A percentile compares a stretch with the other conserved stretches of the same genome.
These are phyloP conservation scores for Solanum aculeatissimum DNA, from an alignment of 305 asterid genomes.

Conservation along the genomic window DNA sequence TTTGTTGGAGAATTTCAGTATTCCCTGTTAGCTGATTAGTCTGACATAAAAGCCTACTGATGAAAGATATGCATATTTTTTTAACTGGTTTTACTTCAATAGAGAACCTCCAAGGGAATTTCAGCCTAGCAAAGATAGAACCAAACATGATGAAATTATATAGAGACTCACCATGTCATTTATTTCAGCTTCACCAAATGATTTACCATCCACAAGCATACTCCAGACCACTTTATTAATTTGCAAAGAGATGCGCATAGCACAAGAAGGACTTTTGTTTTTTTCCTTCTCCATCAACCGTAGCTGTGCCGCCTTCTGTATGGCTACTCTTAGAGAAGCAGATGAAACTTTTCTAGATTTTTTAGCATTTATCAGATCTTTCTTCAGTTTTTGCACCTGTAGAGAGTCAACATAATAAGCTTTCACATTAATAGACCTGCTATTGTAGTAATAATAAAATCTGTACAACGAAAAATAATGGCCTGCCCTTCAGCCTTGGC, in stretches of 20 bases:
- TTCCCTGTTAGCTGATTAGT: neutral
- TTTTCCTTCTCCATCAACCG: conserved; percentile 92
- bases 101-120: neutral
- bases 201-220: conserved; percentile 95
- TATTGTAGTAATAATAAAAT: neutral
- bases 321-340: conserved; percentile 71
- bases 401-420: neutral
- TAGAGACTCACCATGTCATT: conserved; percentile 77
- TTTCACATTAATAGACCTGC: neutral
- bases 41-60: neutral
- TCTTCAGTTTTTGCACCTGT: conserved; percentile 84
- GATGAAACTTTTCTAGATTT: conserved; percentile 81
- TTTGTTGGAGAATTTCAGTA: neutral
- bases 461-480: neutral
- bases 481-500: neutral
- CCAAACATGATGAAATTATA: neutral
- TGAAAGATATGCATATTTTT: neutral
- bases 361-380: conserved; percentile 71
- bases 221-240: conserved; percentile 93
- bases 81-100: neutral
- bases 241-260: conserved; percentile 94
- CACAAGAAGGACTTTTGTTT: conserved; percentile 95
- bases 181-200: conserved; percentile 99
- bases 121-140: neutral
- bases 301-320: conserved; percentile 95